phyloP scores from a whole-genome alignment of 2,329 filamentous ascomycete genomes.

The Bertia moriformis region DNA sequence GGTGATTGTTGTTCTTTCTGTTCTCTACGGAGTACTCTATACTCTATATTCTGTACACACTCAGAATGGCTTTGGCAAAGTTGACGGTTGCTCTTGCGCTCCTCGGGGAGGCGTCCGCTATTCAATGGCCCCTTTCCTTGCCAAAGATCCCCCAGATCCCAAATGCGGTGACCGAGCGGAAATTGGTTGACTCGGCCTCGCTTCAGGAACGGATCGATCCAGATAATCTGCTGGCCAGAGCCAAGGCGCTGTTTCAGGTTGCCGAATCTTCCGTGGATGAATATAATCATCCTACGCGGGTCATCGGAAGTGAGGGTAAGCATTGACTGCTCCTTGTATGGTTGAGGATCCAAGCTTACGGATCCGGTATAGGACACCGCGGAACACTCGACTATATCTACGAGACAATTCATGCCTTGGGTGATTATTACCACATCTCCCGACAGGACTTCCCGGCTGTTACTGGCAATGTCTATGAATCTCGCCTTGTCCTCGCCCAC shows the following conservation, averaged over 20 bases:
- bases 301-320: slow-evolving; percentile 51
- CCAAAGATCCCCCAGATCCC: slow-evolving; percentile 6
- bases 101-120: slow-evolving; percentile 5
- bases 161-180: slow-evolving; percentile 5
- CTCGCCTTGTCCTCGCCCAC: slow-evolving; percentile 38
- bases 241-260: slow-evolving; percentile 46
- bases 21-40: too few species aligned
- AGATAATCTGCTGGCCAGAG: slow-evolving; percentile 40
- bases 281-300: slow-evolving; percentile 54
- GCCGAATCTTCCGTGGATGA: slow-evolving; percentile 42
- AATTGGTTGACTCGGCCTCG: slow-evolving; percentile 34
- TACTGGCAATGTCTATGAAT: slow-evolving; percentile 43
- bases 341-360: slow-evolving; percentile 5
- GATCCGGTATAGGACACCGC: slow-evolving; percentile 34
- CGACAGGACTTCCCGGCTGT: slow-evolving; percentile 51
- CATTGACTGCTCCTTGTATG: slow-evolving; percentile 2
- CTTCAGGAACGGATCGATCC: slow-evolving; percentile 41
- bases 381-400: slow-evolving; percentile 51
- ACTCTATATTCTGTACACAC: too few species aligned
- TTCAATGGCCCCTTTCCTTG: slow-evolving; percentile 8
- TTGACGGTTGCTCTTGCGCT: slow-evolving; percentile 4
- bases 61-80: too few species aligned
- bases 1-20: too few species aligned
- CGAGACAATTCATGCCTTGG: slow-evolving; percentile 33
- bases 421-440: slow-evolving; percentile 46